Base-by-base conservation (phyloP, 352 stramenopile genomes). In the Phytophthora citrophthora region DNA sequence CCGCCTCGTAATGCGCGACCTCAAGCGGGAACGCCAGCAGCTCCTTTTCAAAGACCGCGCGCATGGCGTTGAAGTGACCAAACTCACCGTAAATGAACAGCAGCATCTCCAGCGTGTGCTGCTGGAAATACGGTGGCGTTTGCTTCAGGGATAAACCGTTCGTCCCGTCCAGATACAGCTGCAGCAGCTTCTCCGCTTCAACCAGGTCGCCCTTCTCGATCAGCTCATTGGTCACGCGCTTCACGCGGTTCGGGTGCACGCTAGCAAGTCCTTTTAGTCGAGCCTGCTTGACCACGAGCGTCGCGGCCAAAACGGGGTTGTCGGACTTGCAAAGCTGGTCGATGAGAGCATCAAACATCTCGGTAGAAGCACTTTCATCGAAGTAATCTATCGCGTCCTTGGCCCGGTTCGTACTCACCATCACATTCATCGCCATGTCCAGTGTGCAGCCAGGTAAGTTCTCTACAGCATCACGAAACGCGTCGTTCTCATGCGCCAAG, bases 81-180 rank as follows among this genome's bases (percentile, higher is more conserved):
- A 79, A 64, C 43, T 91, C 81, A 26, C 83, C 83, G 58, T 90
- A 81, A 47, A 90, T 79, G 47, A 79, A 88, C 6, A 93, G 74
- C 67, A 88, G 54, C 81, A 87, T 81, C 74, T 93, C 81, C 53
- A 90, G 72, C 18, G 78, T 74, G 23, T 93, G 76, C 13, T 83
- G 71, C 66, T 93, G 83, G 59, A 88, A 83, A 57, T 69, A 77
- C 18, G 70, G 54, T 41, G 79, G 80, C 62, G 84, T 79, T 23
- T 89, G 77, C 40, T 73, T 76, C 20, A 90, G 64, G 8, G 73
- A 60, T 10, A 86, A 48, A n/a, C 77, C 70, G 16, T 63, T 46
- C 10, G 48, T 62, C n/a, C 71, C 68, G 27, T 74, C 60, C 47
- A 74, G 47, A 57, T 83, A 88, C 16, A 91, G 54, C 13, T 76